Evolutionary conservation across 1,139 yeast genomes (phyloP).

Genomic region (Saccharomycopsis phalli): DNA sequence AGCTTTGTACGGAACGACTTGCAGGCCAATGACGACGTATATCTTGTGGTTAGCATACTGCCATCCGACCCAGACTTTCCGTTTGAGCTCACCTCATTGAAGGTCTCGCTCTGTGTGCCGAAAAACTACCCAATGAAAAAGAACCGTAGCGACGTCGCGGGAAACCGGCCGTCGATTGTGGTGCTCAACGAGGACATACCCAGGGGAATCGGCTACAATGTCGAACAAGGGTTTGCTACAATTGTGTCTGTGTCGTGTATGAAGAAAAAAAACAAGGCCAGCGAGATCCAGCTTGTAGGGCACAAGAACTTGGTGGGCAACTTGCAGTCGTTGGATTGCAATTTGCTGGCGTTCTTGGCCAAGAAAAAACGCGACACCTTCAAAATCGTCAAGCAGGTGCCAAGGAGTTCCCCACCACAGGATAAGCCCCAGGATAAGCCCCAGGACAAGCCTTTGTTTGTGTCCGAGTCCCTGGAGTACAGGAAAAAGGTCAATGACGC

Average conservation of each 20-base stretch:
- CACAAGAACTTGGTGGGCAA: constrained; percentile 45
- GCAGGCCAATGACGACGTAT: constrained; percentile 9
- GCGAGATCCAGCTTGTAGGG: constrained; percentile 32
- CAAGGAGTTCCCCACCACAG: no score
- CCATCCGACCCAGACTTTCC: constrained; percentile 77
- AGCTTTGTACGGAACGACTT: constrained; percentile 5
- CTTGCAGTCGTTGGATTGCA: constrained; percentile 46
- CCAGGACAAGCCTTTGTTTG: no score
- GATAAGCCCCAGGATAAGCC: no score
- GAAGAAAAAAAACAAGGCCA: constrained; percentile 21
- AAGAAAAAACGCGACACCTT: constrained; percentile 50
- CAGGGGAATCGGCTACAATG: constrained; percentile 55
- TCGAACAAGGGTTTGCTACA: constrained; percentile 53
- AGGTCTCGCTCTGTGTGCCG: constrained; percentile 48
- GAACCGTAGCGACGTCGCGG: constrained; percentile 20
- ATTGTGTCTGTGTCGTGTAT: constrained; percentile 37
- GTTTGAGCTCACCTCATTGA: constrained; percentile 45
- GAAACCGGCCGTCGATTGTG: constrained; percentile 34
- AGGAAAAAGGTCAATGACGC: not conserved
- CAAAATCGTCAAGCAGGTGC: constrained; percentile 41
- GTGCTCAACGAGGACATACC: constrained; percentile 67
- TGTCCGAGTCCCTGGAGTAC: no score
- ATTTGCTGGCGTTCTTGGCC: constrained; percentile 48
- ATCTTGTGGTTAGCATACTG: constrained; percentile 23
- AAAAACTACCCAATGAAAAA: constrained; percentile 40